Conservation (phyloP, 495 filamentous ascomycete species). For the Penicillium angulare region DNA sequence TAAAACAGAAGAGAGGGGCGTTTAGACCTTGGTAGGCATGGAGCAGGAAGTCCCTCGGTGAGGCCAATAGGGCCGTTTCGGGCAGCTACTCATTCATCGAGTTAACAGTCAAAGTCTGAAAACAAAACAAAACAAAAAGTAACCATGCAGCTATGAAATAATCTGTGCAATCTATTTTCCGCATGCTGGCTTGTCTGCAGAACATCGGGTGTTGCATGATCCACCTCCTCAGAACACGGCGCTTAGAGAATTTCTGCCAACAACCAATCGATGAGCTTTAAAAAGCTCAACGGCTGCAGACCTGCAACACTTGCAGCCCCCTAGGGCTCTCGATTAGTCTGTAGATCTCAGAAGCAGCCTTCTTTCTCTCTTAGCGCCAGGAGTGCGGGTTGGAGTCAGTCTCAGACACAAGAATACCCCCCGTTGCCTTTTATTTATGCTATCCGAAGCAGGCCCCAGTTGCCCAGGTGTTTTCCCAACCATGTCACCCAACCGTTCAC, state of each 20-base stretch:
- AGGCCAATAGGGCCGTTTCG: too few species aligned
- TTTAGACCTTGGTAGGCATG: too few species aligned
- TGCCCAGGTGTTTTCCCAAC: conserved; percentile 8
- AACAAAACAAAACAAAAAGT: too few species aligned
- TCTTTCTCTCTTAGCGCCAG: conserved; percentile 18
- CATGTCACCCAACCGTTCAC: conserved; percentile 19
- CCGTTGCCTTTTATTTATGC: background rate
- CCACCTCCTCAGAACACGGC: too few species aligned
- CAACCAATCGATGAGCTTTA: background rate
- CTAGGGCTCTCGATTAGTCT: background rate
- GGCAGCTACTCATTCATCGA: too few species aligned
- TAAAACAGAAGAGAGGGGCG: too few species aligned
- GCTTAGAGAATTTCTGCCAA: background rate
- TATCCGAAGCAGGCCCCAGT: too few species aligned
- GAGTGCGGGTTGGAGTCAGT: conserved; percentile 8
- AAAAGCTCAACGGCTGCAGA: conserved; percentile 6
- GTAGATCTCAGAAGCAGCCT: background rate
- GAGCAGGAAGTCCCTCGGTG: too few species aligned
- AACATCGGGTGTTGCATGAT: background rate
- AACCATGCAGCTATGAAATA: too few species aligned
- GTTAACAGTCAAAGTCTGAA: too few species aligned
- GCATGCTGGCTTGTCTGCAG: background rate
- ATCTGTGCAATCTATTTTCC: too few species aligned
- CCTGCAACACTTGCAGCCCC: conserved; percentile 16
- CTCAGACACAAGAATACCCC: conserved; percentile 18